Base-by-base conservation (phyloP, 495 filamentous ascomycete species). In the Trypethelium eluteriae region DNA sequence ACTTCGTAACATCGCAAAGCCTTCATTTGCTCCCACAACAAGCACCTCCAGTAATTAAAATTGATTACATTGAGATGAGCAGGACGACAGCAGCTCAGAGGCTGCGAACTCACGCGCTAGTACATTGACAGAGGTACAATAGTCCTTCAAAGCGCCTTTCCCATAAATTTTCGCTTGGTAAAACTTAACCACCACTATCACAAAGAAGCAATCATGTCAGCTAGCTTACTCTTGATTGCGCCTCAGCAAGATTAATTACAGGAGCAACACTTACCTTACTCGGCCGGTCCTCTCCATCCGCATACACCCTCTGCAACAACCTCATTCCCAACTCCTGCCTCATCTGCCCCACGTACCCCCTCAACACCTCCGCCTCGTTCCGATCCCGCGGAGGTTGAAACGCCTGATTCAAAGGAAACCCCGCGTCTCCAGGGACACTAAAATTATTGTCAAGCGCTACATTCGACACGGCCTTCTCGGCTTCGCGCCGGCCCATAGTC, bases 81-180 rank as follows among this genome's bases (percentile, higher is more conserved):
- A 25, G 25, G 25, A 25, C 25, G 25, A 25, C 25, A 25, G 25
- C 25, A 25, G 25, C 25, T 25, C 25, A 25, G 25, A 25, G 25
- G 25, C 25, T 25, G 25, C 25, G 25, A 25, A 25, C 25, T 25
- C 25, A 25, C 41, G 41, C 14, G 14, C 41, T 7, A 7, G 14
- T 44, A 44, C 41, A 44, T 7, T 7, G 14, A 44, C 7, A 44
- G 41, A 44, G 41, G 14, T 14, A 44, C 6, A 53, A 53, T 9
- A 34, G 36, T 25, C 9, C 32, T 38, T 68, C 47, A 81, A 57
- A 81, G 67, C 12, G 79, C 74, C 72, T 96, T 97, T 73, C 93
- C 93, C 95, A 98, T 98, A 77, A 98, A 98, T 83, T 96, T 96
- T 76, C 94, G 86, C 85, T 98, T 98, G 61, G 89, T 89, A 76